These are phyloP conservation scores for Aspergillus ochraceoroseus DNA, from an alignment of 2,329 filamentous ascomycete species.

Conservation along the genomic window DNA sequence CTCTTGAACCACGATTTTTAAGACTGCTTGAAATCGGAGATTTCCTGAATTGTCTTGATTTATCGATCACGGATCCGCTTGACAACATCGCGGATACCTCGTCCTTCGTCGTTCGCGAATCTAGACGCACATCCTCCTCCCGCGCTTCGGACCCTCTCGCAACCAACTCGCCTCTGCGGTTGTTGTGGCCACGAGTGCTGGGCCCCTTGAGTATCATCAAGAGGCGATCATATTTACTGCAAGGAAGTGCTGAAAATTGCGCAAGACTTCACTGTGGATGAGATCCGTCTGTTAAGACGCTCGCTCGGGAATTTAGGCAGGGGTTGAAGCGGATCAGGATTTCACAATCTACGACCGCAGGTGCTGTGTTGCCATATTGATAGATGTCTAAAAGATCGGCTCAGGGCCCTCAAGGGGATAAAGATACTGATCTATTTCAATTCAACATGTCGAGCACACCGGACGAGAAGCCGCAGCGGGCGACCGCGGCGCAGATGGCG, in stretches of 20 bases:
- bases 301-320: conserved; percentile 15
- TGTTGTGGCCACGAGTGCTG: conserved; percentile 12
- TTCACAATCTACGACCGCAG: conserved; percentile 2
- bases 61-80: conserved; percentile 1
- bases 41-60: conserved; percentile 1
- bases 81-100: background rate
- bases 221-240: background rate
- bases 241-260: conserved; percentile 4
- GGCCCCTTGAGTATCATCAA: conserved; percentile 1
- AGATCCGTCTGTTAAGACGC: conserved; percentile 10
- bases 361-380: conserved; percentile 14
- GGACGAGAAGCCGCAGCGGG: conserved; percentile 47
- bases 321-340: conserved; percentile 15
- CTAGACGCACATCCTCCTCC: conserved; percentile 4
- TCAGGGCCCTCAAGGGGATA: conserved; percentile 35
- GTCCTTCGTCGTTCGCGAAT: conserved; percentile 6
- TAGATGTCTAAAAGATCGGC: conserved; percentile 42
- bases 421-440: conserved; percentile 28
- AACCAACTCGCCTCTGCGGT: conserved; percentile 9
- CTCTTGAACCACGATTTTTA: conserved; percentile 1
- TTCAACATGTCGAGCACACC: conserved; percentile 40
- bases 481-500: conserved; percentile 53
- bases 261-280: conserved; percentile 14
- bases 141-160: conserved; percentile 9
- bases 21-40: conserved; percentile 4